Base-by-base conservation (phyloP, 2,329 filamentous ascomycete genomes). In the Endocalyx cinctus region DNA sequence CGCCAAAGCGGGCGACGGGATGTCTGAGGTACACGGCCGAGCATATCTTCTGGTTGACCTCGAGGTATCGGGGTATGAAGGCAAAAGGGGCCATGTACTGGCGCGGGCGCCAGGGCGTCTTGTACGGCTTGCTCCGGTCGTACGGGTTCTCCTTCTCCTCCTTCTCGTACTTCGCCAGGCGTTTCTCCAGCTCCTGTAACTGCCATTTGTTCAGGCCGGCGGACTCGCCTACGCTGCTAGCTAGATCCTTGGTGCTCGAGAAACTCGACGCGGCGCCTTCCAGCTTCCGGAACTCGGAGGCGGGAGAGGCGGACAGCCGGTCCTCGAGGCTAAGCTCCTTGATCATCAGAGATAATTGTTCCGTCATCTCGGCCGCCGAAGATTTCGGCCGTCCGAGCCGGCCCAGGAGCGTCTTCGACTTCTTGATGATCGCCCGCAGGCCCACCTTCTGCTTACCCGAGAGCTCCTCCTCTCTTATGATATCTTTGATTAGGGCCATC, bases 11-110 rank as follows among this genome's bases (percentile, higher is more conserved):
- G 17, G 87, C 92, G 27, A 97, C 90, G 0, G 92, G 92, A 67
- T 98, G 90, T 37, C 92, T 77, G 42, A 98, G 67, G 60, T 98
- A 98, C 25, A 98, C 88, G 10, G 92, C 92, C 1, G 89, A 83
- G 63, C 92, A 98, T 51, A 97, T 84, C 55, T 89, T 94, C 62
- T 94, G 92, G 70, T 97, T 96, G 50, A 98, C 92, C 66, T 98
- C 94, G 40, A 98, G 77, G 61, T 97, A 98, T 34, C 85, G 72
- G 10, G 92, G 92, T 47, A 98, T 88, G 62, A 95, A 96, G 16
- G 89, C 88, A 62, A 98, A 98, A 1, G 89, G 81, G 32, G 77
- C 73, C 85, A 98, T 94, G 63, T 77, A 97, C 33, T 83, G 74
- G 35, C 88, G 75, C 10, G 92, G 92, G 45, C 74, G 67, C 92